Conservation (phyloP, 2,329 filamentous ascomycete species). For the Fusarium sororula region DNA sequence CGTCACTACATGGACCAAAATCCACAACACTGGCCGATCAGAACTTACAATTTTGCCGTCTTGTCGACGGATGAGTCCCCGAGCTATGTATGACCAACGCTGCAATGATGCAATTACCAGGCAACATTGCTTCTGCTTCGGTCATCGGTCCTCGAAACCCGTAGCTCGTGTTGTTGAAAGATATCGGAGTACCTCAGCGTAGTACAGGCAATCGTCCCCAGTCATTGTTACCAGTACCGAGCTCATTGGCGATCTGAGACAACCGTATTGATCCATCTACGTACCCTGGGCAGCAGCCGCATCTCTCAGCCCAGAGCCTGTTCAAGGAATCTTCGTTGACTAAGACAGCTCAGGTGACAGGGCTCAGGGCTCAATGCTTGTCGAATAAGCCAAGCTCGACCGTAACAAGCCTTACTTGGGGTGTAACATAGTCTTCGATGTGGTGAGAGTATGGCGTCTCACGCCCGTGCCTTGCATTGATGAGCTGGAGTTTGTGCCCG, state of each 20-base stretch:
- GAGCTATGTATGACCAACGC: conserved; percentile 33
- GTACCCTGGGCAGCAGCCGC: conserved; percentile 7
- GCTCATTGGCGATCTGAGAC: conserved; percentile 32
- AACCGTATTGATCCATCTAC: conserved; percentile 24
- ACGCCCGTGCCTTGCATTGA: conserved; percentile 33
- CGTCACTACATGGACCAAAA: conserved; percentile 31
- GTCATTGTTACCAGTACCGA: conserved; percentile 23
- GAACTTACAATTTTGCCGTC: conserved; percentile 5
- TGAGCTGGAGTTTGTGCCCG: conserved; percentile 16
- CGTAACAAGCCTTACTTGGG: conserved; percentile 13
- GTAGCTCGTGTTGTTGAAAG: conserved; percentile 32
- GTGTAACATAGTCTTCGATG: conserved; percentile 26
- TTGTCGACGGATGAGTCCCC: conserved; percentile 12
- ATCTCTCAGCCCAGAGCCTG: conserved; percentile 18
- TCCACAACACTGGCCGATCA: conserved; percentile 10
- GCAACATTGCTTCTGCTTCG: conserved; percentile 13
- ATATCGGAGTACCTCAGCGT: conserved; percentile 13
- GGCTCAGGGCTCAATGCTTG: conserved; percentile 2
- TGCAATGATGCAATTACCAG: conserved; percentile 31
- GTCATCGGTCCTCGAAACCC: conserved; percentile 23
- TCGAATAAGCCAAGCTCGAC: conserved; percentile 7
- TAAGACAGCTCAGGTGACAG: conserved; percentile 11
- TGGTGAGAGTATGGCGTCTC: conserved; percentile 36
- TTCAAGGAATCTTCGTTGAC: conserved; percentile 12
- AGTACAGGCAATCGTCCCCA: conserved; percentile 21